Evolutionary conservation across 2,329 filamentous ascomycete genomes (phyloP), one percentile per base, ranked within the genome.

Genomic region (Phyllosticta ampelicida): DNA sequence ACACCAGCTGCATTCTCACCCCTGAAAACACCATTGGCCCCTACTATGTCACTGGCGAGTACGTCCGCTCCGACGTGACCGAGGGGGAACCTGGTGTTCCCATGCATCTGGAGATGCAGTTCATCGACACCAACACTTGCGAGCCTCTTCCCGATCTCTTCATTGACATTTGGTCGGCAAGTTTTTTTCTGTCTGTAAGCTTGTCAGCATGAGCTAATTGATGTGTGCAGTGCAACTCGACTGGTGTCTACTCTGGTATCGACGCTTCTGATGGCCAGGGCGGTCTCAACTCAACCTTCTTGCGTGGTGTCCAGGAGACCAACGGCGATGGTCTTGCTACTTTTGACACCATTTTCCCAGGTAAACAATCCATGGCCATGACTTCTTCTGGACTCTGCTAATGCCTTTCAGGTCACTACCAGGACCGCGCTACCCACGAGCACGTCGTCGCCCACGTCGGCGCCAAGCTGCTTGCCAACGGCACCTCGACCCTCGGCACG

Each of bases 121-220:
- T 82, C 58, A 73, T 82, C 54, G 79, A 83, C 59, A 72, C 79
- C 30, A 70, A 75, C 52, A 81, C 79, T 3, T 83, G 80, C 69
- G 69, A 80, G 64, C 75, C 77, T 8, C 73, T 81, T 1, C 71
- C 75, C 1, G 66, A 77, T 55, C 71, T 74, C 9, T 78, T 72
- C 60, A 65, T 81, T 18, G 79, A 82, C 63, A 76, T 80, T 62
- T 83, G 80, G 80, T 52, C 56, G 3, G 56, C 53, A 53, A 57
- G 50, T 48, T 8, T 2, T 23, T 8, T 8, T 11, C 8, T 4
- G 8, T 11, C 50, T 9, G n/a, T 10, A 9, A 16, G 18, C 16
- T 48, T 16, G 19, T 18, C 26, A 36, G n/a, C 18, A 30, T 29
- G 20, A 13, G 18, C 55, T 57, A 50, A 57, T 19, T 21, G 1